These are phyloP conservation scores for Aurinia saxatilis DNA, from an alignment of 345 rosid genomes.

Conservation along the genomic window DNA sequence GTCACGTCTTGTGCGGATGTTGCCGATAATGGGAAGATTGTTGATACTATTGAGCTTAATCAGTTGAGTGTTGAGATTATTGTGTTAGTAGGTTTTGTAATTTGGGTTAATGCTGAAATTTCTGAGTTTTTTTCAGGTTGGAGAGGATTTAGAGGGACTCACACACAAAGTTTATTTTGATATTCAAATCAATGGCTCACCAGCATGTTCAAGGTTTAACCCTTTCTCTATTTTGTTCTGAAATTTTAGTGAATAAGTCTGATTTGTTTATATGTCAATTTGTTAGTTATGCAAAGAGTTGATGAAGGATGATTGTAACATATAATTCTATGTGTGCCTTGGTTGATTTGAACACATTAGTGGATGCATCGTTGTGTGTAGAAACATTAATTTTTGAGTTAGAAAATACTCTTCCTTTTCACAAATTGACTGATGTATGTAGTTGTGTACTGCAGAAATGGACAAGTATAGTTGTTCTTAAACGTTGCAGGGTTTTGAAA, in stretches of 20 bases:
- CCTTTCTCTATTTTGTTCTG: neutral
- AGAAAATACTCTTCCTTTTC: too few relatives aligned
- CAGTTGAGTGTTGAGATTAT: slow-evolving; percentile 22
- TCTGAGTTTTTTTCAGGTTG: slow-evolving; percentile 42
- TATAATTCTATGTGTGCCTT: too few relatives aligned
- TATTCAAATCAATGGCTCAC: slow-evolving; percentile 75
- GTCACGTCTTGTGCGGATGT: slow-evolving; percentile 34
- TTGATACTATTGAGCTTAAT: slow-evolving; percentile 9
- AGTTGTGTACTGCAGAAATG: too few relatives aligned
- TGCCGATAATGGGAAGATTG: slow-evolving; percentile 34
- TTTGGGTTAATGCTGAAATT: too few relatives aligned
- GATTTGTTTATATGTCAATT: neutral
- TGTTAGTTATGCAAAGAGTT: neutral
- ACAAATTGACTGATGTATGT: too few relatives aligned
- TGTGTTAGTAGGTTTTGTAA: too few relatives aligned
- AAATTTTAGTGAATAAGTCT: neutral
- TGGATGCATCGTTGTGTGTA: too few relatives aligned
- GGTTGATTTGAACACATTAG: neutral
- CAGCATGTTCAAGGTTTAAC: slow-evolving; percentile 44
- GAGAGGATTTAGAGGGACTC: slow-evolving; percentile 48
- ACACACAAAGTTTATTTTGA: slow-evolving; percentile 91
- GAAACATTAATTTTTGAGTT: neutral
- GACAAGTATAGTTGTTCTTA: too few relatives aligned
- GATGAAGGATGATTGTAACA: neutral
- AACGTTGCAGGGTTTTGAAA: too few relatives aligned